Evolutionary conservation across 768 basidiomycete genomes (phyloP).

Genomic region (Leucogyrophana mollusca): DNA sequence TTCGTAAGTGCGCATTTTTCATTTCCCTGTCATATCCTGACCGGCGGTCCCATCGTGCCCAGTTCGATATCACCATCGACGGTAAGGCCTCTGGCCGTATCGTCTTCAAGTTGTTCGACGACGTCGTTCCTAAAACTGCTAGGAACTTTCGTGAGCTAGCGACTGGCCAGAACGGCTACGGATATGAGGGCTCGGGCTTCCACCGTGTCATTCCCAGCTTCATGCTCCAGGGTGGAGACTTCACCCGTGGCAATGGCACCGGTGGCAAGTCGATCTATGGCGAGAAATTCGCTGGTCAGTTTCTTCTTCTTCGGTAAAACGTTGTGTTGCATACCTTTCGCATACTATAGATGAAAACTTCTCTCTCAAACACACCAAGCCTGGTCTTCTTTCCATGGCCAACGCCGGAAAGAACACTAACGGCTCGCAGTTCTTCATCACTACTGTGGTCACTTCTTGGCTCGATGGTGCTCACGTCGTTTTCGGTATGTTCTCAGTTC

Average conservation of each 20-base stretch:
- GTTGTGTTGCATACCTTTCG: too few relatives aligned
- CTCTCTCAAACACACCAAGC: conserved; percentile 67
- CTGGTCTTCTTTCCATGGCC: conserved; percentile 73
- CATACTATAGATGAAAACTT: conserved; percentile 88
- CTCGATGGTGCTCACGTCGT: conserved; percentile 85
- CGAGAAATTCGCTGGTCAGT: conserved; percentile 58
- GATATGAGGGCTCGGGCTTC: conserved; percentile 69
- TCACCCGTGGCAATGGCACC: conserved; percentile 65
- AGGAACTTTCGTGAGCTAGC: conserved; percentile 89
- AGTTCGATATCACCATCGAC: conserved; percentile 70
- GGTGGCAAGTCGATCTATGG: conserved; percentile 84
- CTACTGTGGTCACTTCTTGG: conserved; percentile 75
- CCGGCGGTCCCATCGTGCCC: conserved; percentile 10
- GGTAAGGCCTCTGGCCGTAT: conserved; percentile 49
- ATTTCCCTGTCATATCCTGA: background rate
- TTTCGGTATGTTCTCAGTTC: conserved; percentile 60
- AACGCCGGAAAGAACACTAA: conserved; percentile 84
- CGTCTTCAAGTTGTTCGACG: conserved; percentile 84
- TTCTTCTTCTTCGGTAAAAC: conserved; percentile 1
- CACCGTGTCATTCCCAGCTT: conserved; percentile 84
- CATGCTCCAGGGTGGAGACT: conserved; percentile 93
- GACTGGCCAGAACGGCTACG: conserved; percentile 70
- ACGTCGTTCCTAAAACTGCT: conserved; percentile 70
- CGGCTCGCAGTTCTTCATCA: conserved; percentile 91
- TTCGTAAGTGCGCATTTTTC: conserved; percentile 11